Conservation (phyloP, 768 basidiomycete species). For the Jaapia argillacea region DNA sequence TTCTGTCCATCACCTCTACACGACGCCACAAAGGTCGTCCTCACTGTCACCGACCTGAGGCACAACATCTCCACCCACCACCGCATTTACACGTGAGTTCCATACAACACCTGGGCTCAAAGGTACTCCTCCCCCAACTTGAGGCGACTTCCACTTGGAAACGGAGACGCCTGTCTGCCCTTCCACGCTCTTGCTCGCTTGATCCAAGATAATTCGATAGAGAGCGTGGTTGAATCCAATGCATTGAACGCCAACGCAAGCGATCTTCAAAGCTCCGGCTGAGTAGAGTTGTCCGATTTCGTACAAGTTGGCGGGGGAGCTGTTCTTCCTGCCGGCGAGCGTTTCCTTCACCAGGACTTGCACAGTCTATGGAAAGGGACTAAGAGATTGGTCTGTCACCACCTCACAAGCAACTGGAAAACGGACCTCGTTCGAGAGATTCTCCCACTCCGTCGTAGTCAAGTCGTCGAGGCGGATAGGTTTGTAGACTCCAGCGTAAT, state of each 20-base stretch:
- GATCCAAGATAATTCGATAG: slow-evolving; percentile 57
- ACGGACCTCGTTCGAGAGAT: slow-evolving; percentile 51
- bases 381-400: not conserved
- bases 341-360: slow-evolving; percentile 67
- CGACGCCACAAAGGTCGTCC: too few species aligned
- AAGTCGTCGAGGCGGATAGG: slow-evolving; percentile 58
- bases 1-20: too few species aligned
- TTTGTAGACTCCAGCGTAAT: slow-evolving; percentile 74
- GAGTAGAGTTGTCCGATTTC: slow-evolving; percentile 66
- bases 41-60: too few species aligned
- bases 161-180: too few species aligned
- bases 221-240: slow-evolving; percentile 63
- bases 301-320: slow-evolving; percentile 69
- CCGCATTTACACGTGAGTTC: too few species aligned
- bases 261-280: slow-evolving; percentile 62
- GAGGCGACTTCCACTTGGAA: too few species aligned
- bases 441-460: slow-evolving; percentile 58
- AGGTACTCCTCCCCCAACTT: too few species aligned
- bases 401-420: not conserved
- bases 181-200: slow-evolving; percentile 38
- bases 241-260: slow-evolving; percentile 68
- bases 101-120: too few species aligned
- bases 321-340: slow-evolving; percentile 58
- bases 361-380: slow-evolving; percentile 34
- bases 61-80: too few species aligned